Conservation (phyloP, 495 filamentous ascomycete genomes). For the Ascobolus immersus region DNA sequence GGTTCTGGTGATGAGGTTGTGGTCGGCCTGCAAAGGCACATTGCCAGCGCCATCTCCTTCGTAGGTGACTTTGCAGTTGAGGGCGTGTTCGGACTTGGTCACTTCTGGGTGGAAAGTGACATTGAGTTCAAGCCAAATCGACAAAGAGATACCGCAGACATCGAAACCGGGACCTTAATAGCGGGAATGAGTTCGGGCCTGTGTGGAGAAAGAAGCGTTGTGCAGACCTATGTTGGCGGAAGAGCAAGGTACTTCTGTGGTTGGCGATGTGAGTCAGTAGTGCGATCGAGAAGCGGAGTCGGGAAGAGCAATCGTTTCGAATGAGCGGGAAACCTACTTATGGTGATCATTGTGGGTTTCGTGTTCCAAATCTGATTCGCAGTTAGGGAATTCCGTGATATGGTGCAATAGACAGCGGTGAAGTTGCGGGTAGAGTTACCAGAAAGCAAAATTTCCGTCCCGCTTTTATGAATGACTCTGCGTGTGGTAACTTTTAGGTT, state of each 20-base stretch:
- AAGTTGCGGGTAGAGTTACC: too few relatives aligned
- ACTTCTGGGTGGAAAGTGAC: constrained; percentile 38
- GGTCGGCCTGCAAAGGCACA: constrained; percentile 50
- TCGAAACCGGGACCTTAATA: constrained; percentile 59
- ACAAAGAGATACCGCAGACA: constrained; percentile 81
- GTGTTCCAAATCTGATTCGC: background rate
- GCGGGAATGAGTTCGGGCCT: background rate
- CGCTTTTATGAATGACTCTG: too few relatives aligned
- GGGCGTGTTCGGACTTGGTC: constrained; percentile 28
- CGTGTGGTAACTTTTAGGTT: too few relatives aligned
- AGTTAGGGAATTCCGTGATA: background rate
- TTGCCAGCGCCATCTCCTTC: constrained; percentile 52
- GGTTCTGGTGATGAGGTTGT: constrained; percentile 73
- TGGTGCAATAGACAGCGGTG: too few relatives aligned
- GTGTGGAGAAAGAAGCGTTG: background rate
- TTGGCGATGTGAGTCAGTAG: background rate
- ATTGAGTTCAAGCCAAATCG: constrained; percentile 63
- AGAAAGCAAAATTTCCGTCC: too few relatives aligned
- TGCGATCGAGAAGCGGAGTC: background rate
- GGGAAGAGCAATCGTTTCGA: background rate
- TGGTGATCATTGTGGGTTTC: constrained; percentile 13
- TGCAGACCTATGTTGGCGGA: constrained; percentile 64
- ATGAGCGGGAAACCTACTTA: constrained; percentile 7
- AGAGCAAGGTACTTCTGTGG: constrained; percentile 38
- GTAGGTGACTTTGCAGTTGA: constrained; percentile 77